These are phyloP conservation scores for Castanea crenata DNA, from an alignment of 306 rosid genomes.

Conservation along the genomic window DNA sequence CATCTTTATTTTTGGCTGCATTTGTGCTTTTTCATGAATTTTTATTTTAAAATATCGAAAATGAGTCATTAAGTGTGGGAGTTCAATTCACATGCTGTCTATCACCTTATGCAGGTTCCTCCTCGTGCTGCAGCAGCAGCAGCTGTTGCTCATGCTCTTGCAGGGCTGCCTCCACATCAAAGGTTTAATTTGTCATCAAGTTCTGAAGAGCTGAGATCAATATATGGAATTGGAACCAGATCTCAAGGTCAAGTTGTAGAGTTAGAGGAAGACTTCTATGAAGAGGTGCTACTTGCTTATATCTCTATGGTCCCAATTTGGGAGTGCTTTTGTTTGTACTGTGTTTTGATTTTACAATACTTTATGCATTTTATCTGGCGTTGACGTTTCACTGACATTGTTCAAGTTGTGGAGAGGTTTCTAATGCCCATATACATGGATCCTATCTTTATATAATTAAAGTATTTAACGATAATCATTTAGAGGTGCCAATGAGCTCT, in stretches of 20 bases:
- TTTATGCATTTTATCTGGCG: slow-evolving; percentile 4
- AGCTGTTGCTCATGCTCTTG: slow-evolving; percentile 96
- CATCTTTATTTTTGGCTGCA: background rate
- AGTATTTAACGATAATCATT: background rate
- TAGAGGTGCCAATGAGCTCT: too few species aligned
- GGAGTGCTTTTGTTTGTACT: slow-evolving; percentile 32
- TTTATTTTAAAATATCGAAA: background rate
- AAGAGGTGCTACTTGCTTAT: slow-evolving; percentile 74
- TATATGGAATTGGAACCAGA: slow-evolving; percentile 85
- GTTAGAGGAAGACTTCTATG: slow-evolving; percentile 83
- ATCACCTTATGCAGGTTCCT: slow-evolving; percentile 69
- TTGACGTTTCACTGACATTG: background rate
- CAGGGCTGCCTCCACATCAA: slow-evolving; percentile 96
- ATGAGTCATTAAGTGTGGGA: background rate
- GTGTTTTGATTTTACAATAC: background rate
- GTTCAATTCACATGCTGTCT: slow-evolving; percentile 29
- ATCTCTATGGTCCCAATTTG: slow-evolving; percentile 32
- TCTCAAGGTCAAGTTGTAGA: slow-evolving; percentile 59
- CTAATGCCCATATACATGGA: background rate
- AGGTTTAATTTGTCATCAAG: slow-evolving; percentile 78
- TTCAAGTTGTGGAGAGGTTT: background rate
- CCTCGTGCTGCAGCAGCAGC: slow-evolving; percentile 97
- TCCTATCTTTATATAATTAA: background rate
- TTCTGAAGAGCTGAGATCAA: slow-evolving; percentile 84
- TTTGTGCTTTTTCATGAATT: background rate